These are phyloP conservation scores for Saccharomycopsis guyanensis DNA, from an alignment of 805 yeast species.

Conservation along the genomic window DNA sequence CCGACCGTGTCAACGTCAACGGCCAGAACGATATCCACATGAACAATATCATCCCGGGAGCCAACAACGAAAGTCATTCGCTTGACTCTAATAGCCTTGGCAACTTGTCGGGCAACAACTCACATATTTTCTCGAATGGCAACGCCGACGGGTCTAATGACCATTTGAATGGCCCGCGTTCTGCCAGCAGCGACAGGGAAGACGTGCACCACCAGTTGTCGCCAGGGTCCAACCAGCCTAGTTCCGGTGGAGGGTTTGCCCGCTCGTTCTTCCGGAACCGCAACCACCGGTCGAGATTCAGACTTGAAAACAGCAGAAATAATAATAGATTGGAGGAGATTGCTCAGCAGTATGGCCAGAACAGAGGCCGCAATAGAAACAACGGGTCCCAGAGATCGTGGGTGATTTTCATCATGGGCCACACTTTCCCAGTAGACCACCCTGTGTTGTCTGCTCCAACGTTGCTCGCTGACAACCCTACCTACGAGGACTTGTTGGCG, in stretches of 20 bases:
- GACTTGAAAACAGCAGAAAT: slow-evolving; percentile 19
- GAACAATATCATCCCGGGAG: slow-evolving; percentile 15
- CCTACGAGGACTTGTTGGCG: slow-evolving; percentile 41
- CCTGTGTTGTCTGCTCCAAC: slow-evolving; percentile 43
- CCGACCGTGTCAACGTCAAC: slow-evolving; percentile 12
- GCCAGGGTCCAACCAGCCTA: not conserved
- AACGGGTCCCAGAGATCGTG: slow-evolving; percentile 36
- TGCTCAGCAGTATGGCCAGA: slow-evolving; percentile 19
- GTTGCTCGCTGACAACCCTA: slow-evolving; percentile 40
- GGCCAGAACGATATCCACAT: slow-evolving; percentile 15
- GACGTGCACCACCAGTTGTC: not conserved
- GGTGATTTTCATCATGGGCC: slow-evolving; percentile 59
- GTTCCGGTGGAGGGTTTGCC: slow-evolving; percentile 6
- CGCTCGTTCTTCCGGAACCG: slow-evolving; percentile 20
- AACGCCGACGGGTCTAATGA: not conserved
- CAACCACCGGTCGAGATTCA: slow-evolving; percentile 18
- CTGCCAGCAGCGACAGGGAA: not conserved
- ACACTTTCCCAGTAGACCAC: slow-evolving; percentile 41
- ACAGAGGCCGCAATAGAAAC: slow-evolving; percentile 5
- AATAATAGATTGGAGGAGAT: slow-evolving; percentile 18
- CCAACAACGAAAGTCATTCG: slow-evolving; percentile 7
- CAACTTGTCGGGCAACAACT: not conserved
- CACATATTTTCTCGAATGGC: not conserved
- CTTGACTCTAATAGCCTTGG: slow-evolving; percentile 2
- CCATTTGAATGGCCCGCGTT: not conserved